phyloP scores from a whole-genome alignment of 495 filamentous ascomycete species.

The Apiosordaria backusii region DNA sequence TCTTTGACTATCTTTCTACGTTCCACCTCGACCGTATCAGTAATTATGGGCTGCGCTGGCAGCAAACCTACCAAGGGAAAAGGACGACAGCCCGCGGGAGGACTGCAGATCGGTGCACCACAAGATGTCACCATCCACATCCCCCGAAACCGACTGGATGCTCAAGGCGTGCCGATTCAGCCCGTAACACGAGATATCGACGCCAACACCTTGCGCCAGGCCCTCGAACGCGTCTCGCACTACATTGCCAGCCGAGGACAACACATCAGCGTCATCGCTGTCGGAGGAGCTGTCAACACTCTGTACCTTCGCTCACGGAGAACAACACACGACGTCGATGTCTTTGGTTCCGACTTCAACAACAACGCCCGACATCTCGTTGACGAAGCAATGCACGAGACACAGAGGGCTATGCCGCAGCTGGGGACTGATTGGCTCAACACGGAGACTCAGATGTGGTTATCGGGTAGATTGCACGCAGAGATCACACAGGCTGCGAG shows the following conservation, averaged over 20 bases:
- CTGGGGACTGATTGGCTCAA: slow-evolving; percentile 15
- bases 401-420: neutral
- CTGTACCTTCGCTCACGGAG: slow-evolving; percentile 6
- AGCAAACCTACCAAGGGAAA: neutral
- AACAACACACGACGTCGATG: slow-evolving; percentile 12
- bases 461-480: slow-evolving; percentile 1
- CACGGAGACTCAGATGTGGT: slow-evolving; percentile 11
- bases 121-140: slow-evolving; percentile 10
- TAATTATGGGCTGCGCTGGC: neutral
- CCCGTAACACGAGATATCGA: slow-evolving; percentile 7
- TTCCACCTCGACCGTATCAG: neutral
- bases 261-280: slow-evolving; percentile 9
- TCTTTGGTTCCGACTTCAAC: slow-evolving; percentile 11
- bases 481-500: slow-evolving; percentile 9
- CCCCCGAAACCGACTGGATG: slow-evolving; percentile 7
- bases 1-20: too few relatives aligned
- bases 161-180: neutral
- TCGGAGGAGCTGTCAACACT: slow-evolving; percentile 12
- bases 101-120: slow-evolving; percentile 4
- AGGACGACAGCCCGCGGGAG: neutral
- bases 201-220: neutral
- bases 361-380: slow-evolving; percentile 4
- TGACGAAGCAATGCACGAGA: slow-evolving; percentile 12
- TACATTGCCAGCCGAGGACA: neutral
- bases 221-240: slow-evolving; percentile 6